Percentiles rank a stretch among this genome's conserved stretches.
These are phyloP conservation scores for Kuraishia piskuri DNA, from an alignment of 805 yeast species.

Conservation along the genomic window DNA sequence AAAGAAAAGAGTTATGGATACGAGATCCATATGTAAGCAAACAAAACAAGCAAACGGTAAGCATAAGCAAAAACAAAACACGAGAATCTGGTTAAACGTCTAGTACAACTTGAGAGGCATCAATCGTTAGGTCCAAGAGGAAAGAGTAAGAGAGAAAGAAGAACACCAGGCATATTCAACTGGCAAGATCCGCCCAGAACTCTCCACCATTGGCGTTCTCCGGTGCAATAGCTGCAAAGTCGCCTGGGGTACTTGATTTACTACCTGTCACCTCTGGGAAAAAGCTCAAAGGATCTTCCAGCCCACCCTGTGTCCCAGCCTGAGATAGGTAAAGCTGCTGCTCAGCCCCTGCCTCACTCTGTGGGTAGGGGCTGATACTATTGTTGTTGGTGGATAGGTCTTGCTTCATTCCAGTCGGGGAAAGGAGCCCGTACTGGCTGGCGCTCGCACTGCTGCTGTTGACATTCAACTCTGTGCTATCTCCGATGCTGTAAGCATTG, in stretches of 20 bases:
- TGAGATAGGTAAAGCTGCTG: neutral
- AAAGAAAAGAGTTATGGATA: too few species aligned
- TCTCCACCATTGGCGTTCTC: conserved; percentile 1
- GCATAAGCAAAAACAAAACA: neutral
- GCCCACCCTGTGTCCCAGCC: conserved; percentile 5
- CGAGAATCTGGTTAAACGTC: neutral
- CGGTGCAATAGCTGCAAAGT: neutral
- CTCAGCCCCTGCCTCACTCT: neutral
- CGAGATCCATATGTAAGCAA: neutral
- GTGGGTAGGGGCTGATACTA: neutral
- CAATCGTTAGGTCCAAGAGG: too few species aligned
- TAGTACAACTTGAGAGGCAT: neutral
- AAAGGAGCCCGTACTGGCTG: conserved; percentile 2
- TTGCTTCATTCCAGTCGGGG: neutral
- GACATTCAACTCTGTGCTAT: conserved; percentile 3
- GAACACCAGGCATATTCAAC: neutral
- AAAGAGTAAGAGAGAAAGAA: neutral
- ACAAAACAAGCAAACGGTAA: too few species aligned
- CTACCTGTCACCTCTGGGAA: conserved; percentile 10
- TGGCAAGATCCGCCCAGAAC: neutral
- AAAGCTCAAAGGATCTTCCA: conserved; percentile 10
- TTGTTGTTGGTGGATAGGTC: neutral
- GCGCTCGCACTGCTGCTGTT: neutral
- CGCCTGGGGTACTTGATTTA: conserved; percentile 1
- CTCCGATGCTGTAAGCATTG: conserved; percentile 25